Evolutionary conservation across 2,329 filamentous ascomycete species (phyloP).

Genomic region (Neopestalotiopsis rosae): DNA sequence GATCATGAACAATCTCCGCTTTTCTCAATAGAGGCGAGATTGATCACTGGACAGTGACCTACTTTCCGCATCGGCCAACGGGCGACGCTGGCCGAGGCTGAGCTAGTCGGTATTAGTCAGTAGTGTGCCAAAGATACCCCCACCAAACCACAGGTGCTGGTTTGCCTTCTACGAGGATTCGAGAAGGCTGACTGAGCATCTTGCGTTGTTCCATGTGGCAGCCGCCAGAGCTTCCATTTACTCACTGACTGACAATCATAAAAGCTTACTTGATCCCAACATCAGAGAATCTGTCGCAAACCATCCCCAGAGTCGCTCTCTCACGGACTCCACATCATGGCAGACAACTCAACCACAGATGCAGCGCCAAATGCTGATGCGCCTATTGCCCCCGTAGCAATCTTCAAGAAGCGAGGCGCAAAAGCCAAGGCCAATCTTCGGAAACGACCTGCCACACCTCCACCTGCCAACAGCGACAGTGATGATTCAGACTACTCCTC

Average conservation of each 20-base stretch:
- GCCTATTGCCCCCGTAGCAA: constrained; percentile 57
- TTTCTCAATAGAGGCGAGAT: neutral
- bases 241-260: neutral
- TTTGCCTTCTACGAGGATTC: neutral
- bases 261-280: neutral
- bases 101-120: neutral
- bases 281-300: neutral
- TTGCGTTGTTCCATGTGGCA: neutral
- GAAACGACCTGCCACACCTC: constrained; percentile 81
- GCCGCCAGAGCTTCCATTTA: neutral
- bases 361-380: constrained; percentile 24
- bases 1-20: neutral
- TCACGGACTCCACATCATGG: neutral
- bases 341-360: constrained; percentile 27
- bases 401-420: constrained; percentile 86
- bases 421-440: constrained; percentile 80
- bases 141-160: neutral
- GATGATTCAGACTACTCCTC: constrained; percentile 71
- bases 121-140: neutral
- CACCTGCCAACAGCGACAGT: constrained; percentile 63
- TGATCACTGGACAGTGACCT: neutral
- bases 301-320: neutral
- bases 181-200: constrained; percentile 1
- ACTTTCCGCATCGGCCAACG: neutral
- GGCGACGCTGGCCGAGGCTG: neutral